Evolutionary conservation across 1,284 basidiomycete genomes (phyloP), one percentile per base, ranked within the genome.

Genomic region (Sanghuangporus baumii): DNA sequence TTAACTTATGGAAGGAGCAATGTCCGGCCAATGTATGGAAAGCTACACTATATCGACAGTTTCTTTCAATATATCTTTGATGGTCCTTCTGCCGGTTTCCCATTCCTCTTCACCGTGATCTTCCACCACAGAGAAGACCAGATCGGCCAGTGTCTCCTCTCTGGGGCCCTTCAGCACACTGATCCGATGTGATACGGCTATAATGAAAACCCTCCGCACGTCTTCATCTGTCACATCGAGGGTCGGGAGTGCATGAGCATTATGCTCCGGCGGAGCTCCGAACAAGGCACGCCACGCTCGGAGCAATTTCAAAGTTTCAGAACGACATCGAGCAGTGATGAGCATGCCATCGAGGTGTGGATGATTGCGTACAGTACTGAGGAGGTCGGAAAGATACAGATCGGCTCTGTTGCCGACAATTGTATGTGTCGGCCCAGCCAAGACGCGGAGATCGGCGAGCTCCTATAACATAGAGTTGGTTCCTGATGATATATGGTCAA

Each of bases 151-250:
- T 1, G 89, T 72, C 70, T 91, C 87, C 63, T 89, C 85, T 63
- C 82, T 77, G 1, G 86, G 86, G 1, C 87, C 83, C 69, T 84
- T 79, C 37, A 88, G 77, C 59, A 88, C 80, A 60, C 86, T 76
- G 65, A 91, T 68, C 9, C 89, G 83, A 74, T 91, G 89, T 6
- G 85, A 85, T 36, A 91, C 79, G 0, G 86, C 82, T 37, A 88
- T 76, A 38, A 87, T 87, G 66, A 88, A 81, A 23, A 89, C 81
- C 62, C 85, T 79, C 60, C 85, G 87, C 65, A 89, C 77, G 67
- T 91, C 86, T 63, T 85, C 85, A 70, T 89, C 87, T 7, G 85
- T 84, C 2, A 88, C 81, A 64, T 88, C 86, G 67, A 88, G 72
- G 57, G 67, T 65, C 61, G 69, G 61, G 64, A 66, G 54, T 61